Percentiles rank a stretch among this genome's conserved stretches.
Evolutionary conservation across 352 stramenopile species (phyloP).

Genomic region (Detonula confervacea): DNA sequence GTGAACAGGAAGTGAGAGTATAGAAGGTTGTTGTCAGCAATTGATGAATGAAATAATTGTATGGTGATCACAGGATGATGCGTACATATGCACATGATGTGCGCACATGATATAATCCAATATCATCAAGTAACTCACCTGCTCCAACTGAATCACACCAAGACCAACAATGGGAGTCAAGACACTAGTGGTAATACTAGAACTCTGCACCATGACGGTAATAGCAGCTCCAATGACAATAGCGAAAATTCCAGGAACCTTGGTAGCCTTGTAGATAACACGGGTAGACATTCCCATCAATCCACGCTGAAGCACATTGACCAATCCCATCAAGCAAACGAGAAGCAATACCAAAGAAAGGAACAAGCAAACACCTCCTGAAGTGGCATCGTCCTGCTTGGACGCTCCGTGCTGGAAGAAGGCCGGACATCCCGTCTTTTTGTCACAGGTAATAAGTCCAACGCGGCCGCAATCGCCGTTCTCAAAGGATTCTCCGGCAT

Average conservation of each 20-base stretch:
- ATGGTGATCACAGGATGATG: too few species aligned
- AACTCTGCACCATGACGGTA: constrained; percentile 91
- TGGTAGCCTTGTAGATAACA: constrained; percentile 89
- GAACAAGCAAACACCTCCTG: constrained; percentile 73
- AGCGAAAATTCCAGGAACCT: constrained; percentile 90
- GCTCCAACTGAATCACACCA: constrained; percentile 88
- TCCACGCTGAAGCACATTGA: constrained; percentile 78
- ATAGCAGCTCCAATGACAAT: constrained; percentile 88
- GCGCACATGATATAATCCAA: too few species aligned
- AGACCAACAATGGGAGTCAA: constrained; percentile 90
- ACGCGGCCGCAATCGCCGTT: constrained; percentile 52
- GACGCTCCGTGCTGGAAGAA: constrained; percentile 75
- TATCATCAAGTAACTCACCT: too few species aligned
- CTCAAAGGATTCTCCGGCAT: constrained; percentile 23
- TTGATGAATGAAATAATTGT: too few species aligned
- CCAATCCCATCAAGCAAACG: constrained; percentile 78
- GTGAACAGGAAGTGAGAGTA: not conserved
- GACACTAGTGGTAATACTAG: constrained; percentile 90
- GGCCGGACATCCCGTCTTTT: constrained; percentile 61
- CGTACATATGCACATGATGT: too few species aligned
- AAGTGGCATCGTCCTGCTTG: constrained; percentile 66
- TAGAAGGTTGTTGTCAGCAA: not conserved
- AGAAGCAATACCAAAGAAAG: constrained; percentile 79
- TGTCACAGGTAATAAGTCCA: constrained; percentile 75
- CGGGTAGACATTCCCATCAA: constrained; percentile 88